Base-by-base conservation (phyloP, 768 basidiomycete genomes). In the Coprinopsis cinerea region DNA sequence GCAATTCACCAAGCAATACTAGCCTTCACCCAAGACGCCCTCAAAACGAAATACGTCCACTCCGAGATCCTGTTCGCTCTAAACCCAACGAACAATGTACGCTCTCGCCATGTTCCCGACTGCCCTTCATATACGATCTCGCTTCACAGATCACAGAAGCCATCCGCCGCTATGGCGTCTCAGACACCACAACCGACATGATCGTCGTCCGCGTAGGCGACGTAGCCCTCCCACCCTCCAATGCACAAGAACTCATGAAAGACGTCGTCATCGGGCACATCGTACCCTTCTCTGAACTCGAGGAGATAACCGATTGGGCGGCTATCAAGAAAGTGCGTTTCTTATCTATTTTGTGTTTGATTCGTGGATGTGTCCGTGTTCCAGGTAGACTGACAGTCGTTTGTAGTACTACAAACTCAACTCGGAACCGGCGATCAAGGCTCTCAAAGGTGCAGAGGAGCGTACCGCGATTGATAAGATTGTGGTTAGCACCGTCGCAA, bases 1-100 rank as follows among this genome's bases (percentile, higher is more conserved):
- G 94, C 91, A 0, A 76, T 93, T 10, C 75, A 85, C 47, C 88
- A 92, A 57, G 85, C 92, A 1, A 70, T 91, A n/a, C 67, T 93
- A 10, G 79, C 91, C 0, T 73, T 78, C 24, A 63, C 76, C 2
- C 77, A 83, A 35, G 72, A 70, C 18, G 59, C 69, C 0, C 70
- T 95, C 49, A 75, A 85, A 41, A 93, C 94, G 1, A 90, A 86
- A 67, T 45, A 45, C 27, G 27, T 45, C 9, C 93, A 97, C 61
- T 92, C 92, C 0, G 94, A 98, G 64, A 76, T 97, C 44, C 72
- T 97, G n/a, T 92, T 87, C 75, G 68, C 79, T 18, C 71, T 97
- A 42, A 91, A 88, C 55, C 92, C 92, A 1, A 89, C 83, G 3
- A 88, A 90, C 55, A 96, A 94, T 61, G 91, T 89, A 47, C 42